Percentiles rank a stretch among this genome's conserved stretches.
Evolutionary conservation across 2,329 filamentous ascomycete genomes (phyloP).

Genomic region (Fusarium albosuccineum): DNA sequence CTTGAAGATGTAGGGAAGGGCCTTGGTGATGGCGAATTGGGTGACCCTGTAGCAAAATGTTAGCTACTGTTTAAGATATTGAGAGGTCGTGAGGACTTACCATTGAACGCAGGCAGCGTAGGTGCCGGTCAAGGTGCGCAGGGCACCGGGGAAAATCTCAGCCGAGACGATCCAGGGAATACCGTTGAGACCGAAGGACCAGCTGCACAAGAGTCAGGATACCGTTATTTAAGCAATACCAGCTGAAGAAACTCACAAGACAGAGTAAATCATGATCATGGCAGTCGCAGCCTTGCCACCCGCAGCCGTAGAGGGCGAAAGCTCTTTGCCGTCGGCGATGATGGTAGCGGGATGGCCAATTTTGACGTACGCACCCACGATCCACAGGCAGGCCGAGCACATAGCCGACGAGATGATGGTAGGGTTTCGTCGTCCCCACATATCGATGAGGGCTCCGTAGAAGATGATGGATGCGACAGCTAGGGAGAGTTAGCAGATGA

Average conservation of each 20-base stretch:
- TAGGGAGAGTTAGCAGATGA: conserved; percentile 17
- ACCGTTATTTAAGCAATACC: fast-evolving
- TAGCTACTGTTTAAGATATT: not conserved
- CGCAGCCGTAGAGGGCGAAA: conserved; percentile 57
- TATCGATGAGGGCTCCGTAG: conserved; percentile 56
- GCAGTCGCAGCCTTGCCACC: conserved; percentile 67
- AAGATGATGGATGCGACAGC: conserved; percentile 57
- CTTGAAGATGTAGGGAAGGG: conserved; percentile 60
- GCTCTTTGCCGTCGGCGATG: conserved; percentile 57
- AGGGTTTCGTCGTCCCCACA: conserved; percentile 55
- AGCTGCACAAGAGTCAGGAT: conserved; percentile 44
- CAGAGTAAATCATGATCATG: conserved; percentile 67
- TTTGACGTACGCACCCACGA: conserved; percentile 67
- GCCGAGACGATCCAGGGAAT: conserved; percentile 61
- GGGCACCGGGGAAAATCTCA: conserved; percentile 59
- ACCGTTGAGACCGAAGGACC: conserved; percentile 60
- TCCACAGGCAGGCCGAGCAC: conserved; percentile 63
- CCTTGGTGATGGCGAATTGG: conserved; percentile 59
- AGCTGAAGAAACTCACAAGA: conserved; percentile 57
- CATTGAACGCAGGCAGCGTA: conserved; percentile 58
- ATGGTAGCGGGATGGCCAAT: conserved; percentile 61
- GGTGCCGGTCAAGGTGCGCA: conserved; percentile 58
- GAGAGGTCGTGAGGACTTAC: conserved; percentile 6
- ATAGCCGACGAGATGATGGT: conserved; percentile 62
- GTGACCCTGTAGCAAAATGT: conserved; percentile 40